A percentile compares a stretch with the other conserved stretches of the same genome.
Evolutionary conservation across 345 rosid species (phyloP).

Genomic region (Populus ilicifolia): DNA sequence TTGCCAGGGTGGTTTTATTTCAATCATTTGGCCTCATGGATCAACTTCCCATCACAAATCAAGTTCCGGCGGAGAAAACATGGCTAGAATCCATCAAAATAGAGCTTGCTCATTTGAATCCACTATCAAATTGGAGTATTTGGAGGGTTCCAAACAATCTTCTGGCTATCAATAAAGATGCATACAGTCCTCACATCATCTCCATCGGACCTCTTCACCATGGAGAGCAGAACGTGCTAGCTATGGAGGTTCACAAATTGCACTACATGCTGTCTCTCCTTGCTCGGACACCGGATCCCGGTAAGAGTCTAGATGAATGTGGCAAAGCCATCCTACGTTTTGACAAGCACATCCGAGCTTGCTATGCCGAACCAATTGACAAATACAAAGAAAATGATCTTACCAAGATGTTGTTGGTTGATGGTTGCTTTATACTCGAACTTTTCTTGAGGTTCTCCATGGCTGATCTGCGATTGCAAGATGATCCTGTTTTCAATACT

Average conservation of each 20-base stretch:
- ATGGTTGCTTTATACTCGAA: conserved; percentile 19
- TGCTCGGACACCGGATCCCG: not conserved
- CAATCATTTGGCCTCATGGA: too few relatives aligned
- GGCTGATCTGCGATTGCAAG: conserved; percentile 4
- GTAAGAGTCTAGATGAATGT: not conserved
- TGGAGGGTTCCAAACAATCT: conserved; percentile 22
- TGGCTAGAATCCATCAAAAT: not conserved
- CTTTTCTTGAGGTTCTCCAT: conserved; percentile 21
- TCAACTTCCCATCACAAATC: too few relatives aligned
- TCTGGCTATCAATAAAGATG: not conserved
- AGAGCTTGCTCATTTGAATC: not conserved
- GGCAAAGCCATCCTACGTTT: not conserved
- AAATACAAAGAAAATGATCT: not conserved
- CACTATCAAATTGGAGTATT: conserved; percentile 18
- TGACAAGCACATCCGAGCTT: not conserved
- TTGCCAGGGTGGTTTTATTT: too few relatives aligned
- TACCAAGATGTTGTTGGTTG: not conserved
- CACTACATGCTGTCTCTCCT: not conserved
- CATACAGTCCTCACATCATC: conserved; percentile 7
- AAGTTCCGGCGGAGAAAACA: not conserved
- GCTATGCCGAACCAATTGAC: not conserved
- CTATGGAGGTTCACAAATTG: not conserved
- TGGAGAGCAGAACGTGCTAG: not conserved
- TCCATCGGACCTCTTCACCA: conserved; percentile 11
- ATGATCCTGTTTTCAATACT: conserved; percentile 32